These are phyloP conservation scores for Rehmannia glutinosa DNA, from an alignment of 257 asterid genomes.

Conservation along the genomic window DNA sequence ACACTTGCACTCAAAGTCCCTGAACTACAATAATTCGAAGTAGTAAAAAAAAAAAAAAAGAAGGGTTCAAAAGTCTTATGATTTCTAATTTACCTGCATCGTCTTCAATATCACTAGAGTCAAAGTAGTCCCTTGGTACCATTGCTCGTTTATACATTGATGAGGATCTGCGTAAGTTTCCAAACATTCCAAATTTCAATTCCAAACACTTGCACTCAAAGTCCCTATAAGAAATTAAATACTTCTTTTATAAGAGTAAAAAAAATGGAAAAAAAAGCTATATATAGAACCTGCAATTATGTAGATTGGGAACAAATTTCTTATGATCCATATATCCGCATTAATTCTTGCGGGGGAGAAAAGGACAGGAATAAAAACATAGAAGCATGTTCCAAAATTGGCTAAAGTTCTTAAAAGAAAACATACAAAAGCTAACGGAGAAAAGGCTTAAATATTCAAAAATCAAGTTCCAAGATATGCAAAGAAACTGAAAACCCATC, in stretches of 20 bases:
- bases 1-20: background rate
- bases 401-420: background rate
- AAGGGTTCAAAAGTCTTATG: background rate
- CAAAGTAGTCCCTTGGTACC: slow-evolving; percentile 44
- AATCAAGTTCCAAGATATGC: background rate
- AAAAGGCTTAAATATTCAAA: background rate
- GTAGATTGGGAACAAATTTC: background rate
- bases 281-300: background rate
- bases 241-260: too few relatives aligned
- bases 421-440: too few relatives aligned
- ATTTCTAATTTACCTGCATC: slow-evolving; percentile 36
- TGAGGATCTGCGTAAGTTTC: slow-evolving; percentile 36
- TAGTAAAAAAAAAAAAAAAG: background rate
- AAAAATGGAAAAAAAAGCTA: too few relatives aligned
- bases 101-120: slow-evolving; percentile 42
- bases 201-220: too few relatives aligned
- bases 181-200: slow-evolving; percentile 36
- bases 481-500: background rate
- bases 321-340: background rate
- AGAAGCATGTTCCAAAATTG: background rate
- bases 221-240: too few relatives aligned
- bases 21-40: background rate
- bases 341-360: background rate
- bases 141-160: slow-evolving; percentile 50
- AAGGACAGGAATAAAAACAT: background rate